Evolutionary conservation across 2,329 filamentous ascomycete genomes (phyloP).

Genomic region (Hymenoscyphus salicellus): DNA sequence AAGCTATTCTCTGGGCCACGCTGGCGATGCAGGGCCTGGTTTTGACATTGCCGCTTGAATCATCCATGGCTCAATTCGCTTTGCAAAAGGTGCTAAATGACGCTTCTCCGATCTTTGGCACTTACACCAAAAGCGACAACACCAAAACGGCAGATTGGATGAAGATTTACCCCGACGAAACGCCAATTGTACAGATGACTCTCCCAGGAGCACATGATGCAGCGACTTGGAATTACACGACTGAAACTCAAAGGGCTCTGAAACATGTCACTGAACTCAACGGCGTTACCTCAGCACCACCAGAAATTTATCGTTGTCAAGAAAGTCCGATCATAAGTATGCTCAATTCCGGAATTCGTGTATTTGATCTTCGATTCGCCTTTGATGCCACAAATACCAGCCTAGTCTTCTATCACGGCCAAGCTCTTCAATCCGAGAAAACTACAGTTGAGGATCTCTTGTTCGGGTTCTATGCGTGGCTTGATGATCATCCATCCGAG

Average conservation of each 20-base stretch:
- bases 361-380: conserved; percentile 50
- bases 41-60: neutral
- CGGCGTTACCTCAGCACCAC: conserved; percentile 30
- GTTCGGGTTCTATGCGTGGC: conserved; percentile 48
- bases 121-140: conserved; percentile 22
- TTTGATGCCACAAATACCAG: conserved; percentile 44
- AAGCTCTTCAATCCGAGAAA: conserved; percentile 44
- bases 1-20: neutral
- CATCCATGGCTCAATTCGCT: conserved; percentile 34
- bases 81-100: conserved; percentile 43
- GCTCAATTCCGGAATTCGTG: conserved; percentile 47
- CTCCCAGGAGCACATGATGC: conserved; percentile 51
- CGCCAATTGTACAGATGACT: conserved; percentile 45
- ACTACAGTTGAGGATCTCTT: conserved; percentile 46
- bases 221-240: conserved; percentile 51
- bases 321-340: conserved; percentile 38
- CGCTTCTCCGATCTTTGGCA: conserved; percentile 45
- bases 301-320: conserved; percentile 45
- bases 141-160: conserved; percentile 44
- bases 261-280: conserved; percentile 41
- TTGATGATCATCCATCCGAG: conserved; percentile 46
- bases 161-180: conserved; percentile 43
- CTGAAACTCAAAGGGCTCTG: conserved; percentile 42
- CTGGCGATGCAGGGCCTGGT: neutral
- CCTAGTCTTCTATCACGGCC: conserved; percentile 49